Conservation (phyloP, 768 basidiomycete species). For the Kwoniella sp. region DNA sequence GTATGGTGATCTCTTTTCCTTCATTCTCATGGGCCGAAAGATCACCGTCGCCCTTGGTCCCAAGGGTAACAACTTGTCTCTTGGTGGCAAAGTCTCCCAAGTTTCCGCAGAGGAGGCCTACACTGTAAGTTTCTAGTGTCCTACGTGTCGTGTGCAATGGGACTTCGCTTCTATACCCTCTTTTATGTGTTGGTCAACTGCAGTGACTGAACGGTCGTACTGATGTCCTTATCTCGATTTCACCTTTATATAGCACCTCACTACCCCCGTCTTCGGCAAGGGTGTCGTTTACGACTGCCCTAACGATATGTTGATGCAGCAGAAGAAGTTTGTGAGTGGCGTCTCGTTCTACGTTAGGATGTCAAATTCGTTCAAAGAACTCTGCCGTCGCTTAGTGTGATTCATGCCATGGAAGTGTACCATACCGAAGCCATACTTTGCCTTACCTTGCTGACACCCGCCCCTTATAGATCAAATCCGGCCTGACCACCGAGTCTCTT, state of each 20-base stretch:
- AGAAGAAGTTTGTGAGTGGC: conserved; percentile 79
- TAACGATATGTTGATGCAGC: conserved; percentile 96
- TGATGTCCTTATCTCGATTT: neutral
- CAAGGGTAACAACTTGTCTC: conserved; percentile 88
- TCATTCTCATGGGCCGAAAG: conserved; percentile 81
- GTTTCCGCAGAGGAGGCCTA: conserved; percentile 97
- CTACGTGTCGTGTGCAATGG: no score
- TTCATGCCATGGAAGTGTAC: no score
- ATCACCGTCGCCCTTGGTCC: conserved; percentile 89
- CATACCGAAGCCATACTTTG: neutral
- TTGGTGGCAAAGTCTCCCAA: conserved; percentile 88
- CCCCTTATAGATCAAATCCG: conserved; percentile 75
- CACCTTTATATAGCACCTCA: conserved; percentile 66
- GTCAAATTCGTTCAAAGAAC: no score
- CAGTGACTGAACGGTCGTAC: no score
- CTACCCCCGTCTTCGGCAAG: conserved; percentile 93
- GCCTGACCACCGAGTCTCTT: conserved; percentile 88
- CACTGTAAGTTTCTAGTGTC: conserved; percentile 58
- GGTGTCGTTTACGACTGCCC: conserved; percentile 97
- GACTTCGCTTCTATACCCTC: no score
- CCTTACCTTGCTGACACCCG: conserved; percentile 7
- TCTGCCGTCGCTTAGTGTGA: no score
- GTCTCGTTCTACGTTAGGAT: no score
- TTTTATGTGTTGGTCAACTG: no score
- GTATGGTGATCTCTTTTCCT: conserved; percentile 98